Evolutionary conservation across 73 alveolate species (phyloP), one percentile per base, ranked within the genome.

Genomic region (Vitrella brassicaformis): DNA sequence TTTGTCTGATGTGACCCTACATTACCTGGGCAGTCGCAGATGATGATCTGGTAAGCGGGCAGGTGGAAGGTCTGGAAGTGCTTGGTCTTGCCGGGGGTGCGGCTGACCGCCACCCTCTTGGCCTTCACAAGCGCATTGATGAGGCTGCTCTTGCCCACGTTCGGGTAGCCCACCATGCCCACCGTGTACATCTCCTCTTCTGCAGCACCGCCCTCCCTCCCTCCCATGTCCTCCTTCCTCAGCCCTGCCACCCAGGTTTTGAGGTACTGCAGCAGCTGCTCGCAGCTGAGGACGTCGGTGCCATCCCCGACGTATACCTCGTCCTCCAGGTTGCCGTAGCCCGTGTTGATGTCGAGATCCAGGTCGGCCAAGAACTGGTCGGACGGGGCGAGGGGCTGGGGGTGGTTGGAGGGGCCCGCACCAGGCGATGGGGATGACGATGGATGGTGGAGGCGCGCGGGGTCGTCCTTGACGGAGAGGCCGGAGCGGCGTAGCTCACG

Each of bases 81-180:
- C 80, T 94, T 94, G 1, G 98, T 94, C 80, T 92, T 90, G 27
- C 98, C 98, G 0, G 98, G 98, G 74, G 88, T 82, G 27, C 85
- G 86, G 73, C 90, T 72, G 47, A 97, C 97, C 0, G 94, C 95
- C 19, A 88, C 97, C 83, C 88, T 88, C 80, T 92, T 94, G 47
- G 73, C 84, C 27, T 91, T 90, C 77, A 88, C 81, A 64, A 94
- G 87, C 1, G 94, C 98, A 65, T 94, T 94, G 86, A 94, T 94
- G 71, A 94, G 94, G 30, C 97, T 90, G 56, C 95, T 85, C 79
- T 94, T 94, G 30, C 98, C 98, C 46, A 94, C 98, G 73, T 94
- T 94, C 70, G 98, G 98, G 74, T 92, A 92, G 18, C 98, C 98
- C 39, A 94, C 95, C 74, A 90, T 81, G 68, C 98, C 98, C 27